Evolutionary conservation across 1,284 basidiomycete species (phyloP).

Genomic region (Cronartium quercuum): DNA sequence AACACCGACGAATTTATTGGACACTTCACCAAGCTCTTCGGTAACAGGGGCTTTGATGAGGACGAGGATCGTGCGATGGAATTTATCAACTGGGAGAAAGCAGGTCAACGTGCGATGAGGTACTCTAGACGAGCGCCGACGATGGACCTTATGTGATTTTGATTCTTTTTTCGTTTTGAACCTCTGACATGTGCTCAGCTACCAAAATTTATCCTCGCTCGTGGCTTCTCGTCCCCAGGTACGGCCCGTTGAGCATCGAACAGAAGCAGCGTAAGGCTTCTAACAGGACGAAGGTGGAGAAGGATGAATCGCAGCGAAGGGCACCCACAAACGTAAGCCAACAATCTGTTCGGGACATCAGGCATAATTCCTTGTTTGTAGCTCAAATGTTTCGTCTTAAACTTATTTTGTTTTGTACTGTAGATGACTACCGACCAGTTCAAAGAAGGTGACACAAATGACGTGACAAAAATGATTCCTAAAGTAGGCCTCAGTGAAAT

Average conservation of each 20-base stretch:
- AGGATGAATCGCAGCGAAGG: not conserved
- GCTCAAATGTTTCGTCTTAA: too few species aligned
- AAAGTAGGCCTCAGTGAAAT: too few species aligned
- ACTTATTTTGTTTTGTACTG: too few species aligned
- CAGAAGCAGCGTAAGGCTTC: conserved; percentile 14
- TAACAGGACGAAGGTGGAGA: not conserved
- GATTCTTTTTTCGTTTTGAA: not conserved
- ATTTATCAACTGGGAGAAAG: conserved; percentile 19
- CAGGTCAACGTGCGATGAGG: conserved; percentile 14
- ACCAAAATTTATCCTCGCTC: not conserved
- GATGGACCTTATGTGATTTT: conserved; percentile 19
- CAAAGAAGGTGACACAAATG: too few species aligned
- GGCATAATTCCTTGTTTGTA: too few species aligned
- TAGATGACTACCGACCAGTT: too few species aligned
- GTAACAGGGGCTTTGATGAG: conserved; percentile 54
- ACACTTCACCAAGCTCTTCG: conserved; percentile 65
- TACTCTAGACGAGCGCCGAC: conserved; percentile 29
- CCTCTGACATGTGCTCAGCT: not conserved
- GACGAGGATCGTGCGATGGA: conserved; percentile 41
- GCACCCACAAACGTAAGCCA: not conserved
- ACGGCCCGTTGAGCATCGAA: conserved; percentile 27
- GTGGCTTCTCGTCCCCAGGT: not conserved
- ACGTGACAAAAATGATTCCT: too few species aligned
- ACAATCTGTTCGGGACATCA: too few species aligned
- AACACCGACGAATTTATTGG: conserved; percentile 75